Percentiles rank a stretch among this genome's conserved stretches.
phyloP scores from a whole-genome alignment of 495 filamentous ascomycete species.

The Xylaria cubensis region DNA sequence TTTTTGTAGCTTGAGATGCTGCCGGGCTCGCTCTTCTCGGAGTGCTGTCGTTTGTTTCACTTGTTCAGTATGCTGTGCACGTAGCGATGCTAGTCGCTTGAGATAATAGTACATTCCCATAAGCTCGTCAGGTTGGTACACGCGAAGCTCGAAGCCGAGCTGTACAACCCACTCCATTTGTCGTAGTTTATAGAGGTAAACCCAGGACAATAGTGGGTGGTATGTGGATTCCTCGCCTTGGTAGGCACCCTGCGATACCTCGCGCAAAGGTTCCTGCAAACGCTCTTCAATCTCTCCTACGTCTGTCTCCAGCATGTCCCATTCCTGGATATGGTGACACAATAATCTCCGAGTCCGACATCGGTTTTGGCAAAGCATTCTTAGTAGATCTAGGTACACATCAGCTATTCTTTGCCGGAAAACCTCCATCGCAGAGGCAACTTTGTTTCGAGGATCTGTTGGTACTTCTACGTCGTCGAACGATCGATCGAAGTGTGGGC shows the following conservation, averaged over 20 bases:
- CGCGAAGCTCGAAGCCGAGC: conserved; percentile 92
- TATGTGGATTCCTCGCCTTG: conserved; percentile 11
- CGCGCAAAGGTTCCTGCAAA: conserved; percentile 69
- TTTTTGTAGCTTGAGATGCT: conserved; percentile 38
- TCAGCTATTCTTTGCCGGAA: conserved; percentile 78
- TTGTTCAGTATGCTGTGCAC: conserved; percentile 69
- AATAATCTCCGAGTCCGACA: conserved; percentile 84
- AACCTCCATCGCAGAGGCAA: conserved; percentile 76
- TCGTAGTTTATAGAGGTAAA: conserved; percentile 83
- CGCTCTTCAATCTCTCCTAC: conserved; percentile 80
- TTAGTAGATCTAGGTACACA: conserved; percentile 82
- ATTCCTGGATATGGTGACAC: conserved; percentile 79
- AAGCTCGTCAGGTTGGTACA: conserved; percentile 87
- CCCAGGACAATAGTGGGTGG: conserved; percentile 82
- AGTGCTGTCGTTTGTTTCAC: conserved; percentile 67
- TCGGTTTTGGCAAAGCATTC: conserved; percentile 85
- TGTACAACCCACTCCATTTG: conserved; percentile 89
- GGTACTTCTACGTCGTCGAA: conserved; percentile 80
- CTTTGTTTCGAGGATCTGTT: conserved; percentile 76
- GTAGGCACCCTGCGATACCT: conserved; percentile 30
- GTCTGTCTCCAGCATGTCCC: conserved; percentile 85
- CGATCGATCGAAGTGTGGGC: conserved; percentile 70
- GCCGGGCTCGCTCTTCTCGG: conserved; percentile 41
- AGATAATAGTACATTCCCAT: conserved; percentile 91
- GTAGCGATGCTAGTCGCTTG: conserved; percentile 60